A percentile compares a stretch with the other conserved stretches of the same genome.
phyloP scores from a whole-genome alignment of 2,329 filamentous ascomycete genomes.

The Fusarium udum region DNA sequence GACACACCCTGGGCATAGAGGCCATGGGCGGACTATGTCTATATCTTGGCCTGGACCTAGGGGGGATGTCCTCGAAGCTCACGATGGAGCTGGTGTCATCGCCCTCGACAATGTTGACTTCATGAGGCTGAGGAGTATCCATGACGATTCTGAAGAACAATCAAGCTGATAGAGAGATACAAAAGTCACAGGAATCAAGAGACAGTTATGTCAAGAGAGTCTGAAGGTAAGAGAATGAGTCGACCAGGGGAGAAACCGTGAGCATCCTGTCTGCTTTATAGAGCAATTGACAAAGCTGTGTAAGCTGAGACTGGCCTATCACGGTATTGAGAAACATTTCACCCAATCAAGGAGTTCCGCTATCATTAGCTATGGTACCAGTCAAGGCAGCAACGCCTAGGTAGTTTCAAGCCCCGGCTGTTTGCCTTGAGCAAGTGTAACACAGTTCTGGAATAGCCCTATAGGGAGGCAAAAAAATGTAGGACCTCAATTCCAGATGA shows the following conservation, averaged over 20 bases:
- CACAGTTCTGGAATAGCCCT: not conserved
- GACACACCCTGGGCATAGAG: not conserved
- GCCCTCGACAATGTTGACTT: constrained; percentile 14
- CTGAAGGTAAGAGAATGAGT: not conserved
- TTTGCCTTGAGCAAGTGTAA: constrained; percentile 3
- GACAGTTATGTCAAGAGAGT: not conserved
- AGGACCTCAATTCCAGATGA: not conserved
- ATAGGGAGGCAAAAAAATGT: not conserved
- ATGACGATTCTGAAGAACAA: constrained; percentile 14
- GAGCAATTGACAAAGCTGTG: not conserved
- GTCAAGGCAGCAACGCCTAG: constrained; percentile 29
- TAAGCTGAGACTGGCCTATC: not conserved
- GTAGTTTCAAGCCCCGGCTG: not conserved
- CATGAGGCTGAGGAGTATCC: constrained; percentile 16
- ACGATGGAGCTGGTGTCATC: constrained; percentile 35
- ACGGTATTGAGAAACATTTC: not conserved
- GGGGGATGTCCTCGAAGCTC: constrained; percentile 38
- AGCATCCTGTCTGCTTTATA: constrained; percentile 24
- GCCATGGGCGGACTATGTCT: not conserved
- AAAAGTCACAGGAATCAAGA: not conserved
- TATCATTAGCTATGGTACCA: not conserved
- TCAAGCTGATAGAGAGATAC: not conserved
- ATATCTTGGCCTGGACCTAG: not conserved
- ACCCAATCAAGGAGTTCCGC: constrained; percentile 2
- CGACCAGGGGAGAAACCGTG: not conserved